phyloP scores from a whole-genome alignment of 2,329 filamentous ascomycete genomes.

The Neopestalotiopsis sp. region DNA sequence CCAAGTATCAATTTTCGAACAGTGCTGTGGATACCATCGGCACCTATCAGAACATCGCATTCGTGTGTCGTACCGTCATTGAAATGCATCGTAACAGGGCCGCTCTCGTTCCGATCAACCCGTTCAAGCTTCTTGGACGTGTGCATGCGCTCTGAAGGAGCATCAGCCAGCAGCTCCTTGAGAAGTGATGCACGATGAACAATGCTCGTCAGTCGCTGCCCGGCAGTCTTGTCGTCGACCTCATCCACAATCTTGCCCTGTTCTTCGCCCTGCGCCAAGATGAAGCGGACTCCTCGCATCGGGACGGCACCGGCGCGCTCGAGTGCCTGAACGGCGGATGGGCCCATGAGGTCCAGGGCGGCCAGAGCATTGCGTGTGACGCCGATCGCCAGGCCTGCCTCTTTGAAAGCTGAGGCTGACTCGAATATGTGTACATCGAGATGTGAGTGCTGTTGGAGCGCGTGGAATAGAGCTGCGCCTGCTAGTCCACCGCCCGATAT shows the following conservation, averaged over 20 bases:
- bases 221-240: constrained; percentile 9
- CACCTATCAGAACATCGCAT: constrained; percentile 20
- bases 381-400: constrained; percentile 20
- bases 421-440: constrained; percentile 25
- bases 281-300: constrained; percentile 15
- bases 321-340: constrained; percentile 14
- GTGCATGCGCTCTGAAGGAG: constrained; percentile 23
- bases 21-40: constrained; percentile 20
- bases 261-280: constrained; percentile 18
- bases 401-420: constrained; percentile 21
- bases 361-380: constrained; percentile 18
- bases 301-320: constrained; percentile 21
- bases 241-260: constrained; percentile 17
- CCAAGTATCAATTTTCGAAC: constrained; percentile 9
- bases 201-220: constrained; percentile 23
- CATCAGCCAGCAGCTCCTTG: constrained; percentile 23
- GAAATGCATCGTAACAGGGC: not conserved
- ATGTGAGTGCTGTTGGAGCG: constrained; percentile 17
- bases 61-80: constrained; percentile 13
- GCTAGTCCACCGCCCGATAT: constrained; percentile 20
- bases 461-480: constrained; percentile 20
- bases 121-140: constrained; percentile 19
- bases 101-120: not conserved
- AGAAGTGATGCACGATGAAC: constrained; percentile 26
- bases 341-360: constrained; percentile 20